Percentiles rank a stretch among this genome's conserved stretches.
These are phyloP conservation scores for Backusella parvicylindrica DNA, from an alignment of 192 early-diverging fungal genomes.

Conservation along the genomic window DNA sequence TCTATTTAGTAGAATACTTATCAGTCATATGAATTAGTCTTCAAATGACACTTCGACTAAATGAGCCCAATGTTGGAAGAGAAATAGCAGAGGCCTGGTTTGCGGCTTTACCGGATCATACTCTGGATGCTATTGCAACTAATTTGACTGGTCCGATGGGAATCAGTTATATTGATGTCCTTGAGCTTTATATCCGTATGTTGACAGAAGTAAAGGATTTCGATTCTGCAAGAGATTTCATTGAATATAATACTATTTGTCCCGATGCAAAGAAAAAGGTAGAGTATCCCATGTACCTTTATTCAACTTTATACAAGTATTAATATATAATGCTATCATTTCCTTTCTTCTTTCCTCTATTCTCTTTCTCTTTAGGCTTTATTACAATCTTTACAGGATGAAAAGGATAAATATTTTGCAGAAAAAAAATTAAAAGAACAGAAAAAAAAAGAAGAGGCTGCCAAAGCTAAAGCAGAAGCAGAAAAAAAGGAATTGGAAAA, in stretches of 20 bases:
- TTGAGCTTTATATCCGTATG: constrained; percentile 26
- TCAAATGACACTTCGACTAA: constrained; percentile 17
- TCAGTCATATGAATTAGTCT: background rate
- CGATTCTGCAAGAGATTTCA: constrained; percentile 28
- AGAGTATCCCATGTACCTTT: background rate
- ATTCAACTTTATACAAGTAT: background rate
- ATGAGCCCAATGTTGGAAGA: constrained; percentile 19
- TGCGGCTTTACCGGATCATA: constrained; percentile 21
- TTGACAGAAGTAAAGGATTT: constrained; percentile 23
- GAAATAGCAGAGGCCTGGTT: constrained; percentile 36
- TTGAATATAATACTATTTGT: constrained; percentile 33
- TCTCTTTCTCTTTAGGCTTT: background rate
- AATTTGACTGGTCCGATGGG: background rate
- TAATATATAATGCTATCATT: no score
- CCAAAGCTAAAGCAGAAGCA: background rate
- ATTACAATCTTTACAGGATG: background rate
- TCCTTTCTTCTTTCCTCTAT: no score
- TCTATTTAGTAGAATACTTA: background rate
- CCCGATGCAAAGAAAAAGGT: constrained; percentile 29
- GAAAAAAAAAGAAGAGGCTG: background rate
- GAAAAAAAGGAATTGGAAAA: background rate
- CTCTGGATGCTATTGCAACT: constrained; percentile 2
- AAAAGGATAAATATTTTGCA: background rate
- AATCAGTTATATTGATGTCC: constrained; percentile 15
- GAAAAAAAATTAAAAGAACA: background rate